Evolutionary conservation across 176 grass and related monocot species (phyloP), one percentile per base, ranked within the genome.

Genomic region (Phoenix roebelenii): DNA sequence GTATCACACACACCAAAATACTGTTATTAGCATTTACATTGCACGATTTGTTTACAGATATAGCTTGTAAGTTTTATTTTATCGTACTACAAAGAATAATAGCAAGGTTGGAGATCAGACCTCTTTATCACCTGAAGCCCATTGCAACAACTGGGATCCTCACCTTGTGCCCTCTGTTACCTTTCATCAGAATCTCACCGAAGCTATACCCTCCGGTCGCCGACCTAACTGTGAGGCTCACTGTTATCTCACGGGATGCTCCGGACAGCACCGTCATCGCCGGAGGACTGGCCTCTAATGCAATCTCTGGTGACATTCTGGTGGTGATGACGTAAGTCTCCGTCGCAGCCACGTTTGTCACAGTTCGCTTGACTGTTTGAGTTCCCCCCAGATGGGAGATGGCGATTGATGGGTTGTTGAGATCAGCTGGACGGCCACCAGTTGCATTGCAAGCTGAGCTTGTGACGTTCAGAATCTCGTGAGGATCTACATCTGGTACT

Each of bases 121-220:
- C 25, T 68, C 18, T 55, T 5, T 44, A 9, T 10, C 15, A 23
- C 9, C 64, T 74, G 69, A 81, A 92, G 54, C 88, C 93, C 87
- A 92, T 85, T 1, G 88, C 84, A 22, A 83, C 81, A 25, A 98
- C 84, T 24, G 88, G 93, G 73, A 98, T 86, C 28, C 88, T 85
- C 49, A 98, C 84, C 49, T 79, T 76, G 72, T 98, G 88, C 5
- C 88, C 81, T 25, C 79, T 73, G 55, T 98, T 72, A 4, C 88
- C 93, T 74, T 98, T 98, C 88, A 98, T 92, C 6, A 74, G 25
- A 22, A 98, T 78, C 84, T 92, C 88, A 1, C 88, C 93, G 4
- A 92, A 98, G 63, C 87, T 85, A 67, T 98, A 98, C 29, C 73
- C 70, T 18, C 76, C 93, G 0, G 71, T 92, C 16, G 92, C 76